phyloP scores from a whole-genome alignment of 371 early-diverging fungal species.

The Rhizopus delemar region DNA sequence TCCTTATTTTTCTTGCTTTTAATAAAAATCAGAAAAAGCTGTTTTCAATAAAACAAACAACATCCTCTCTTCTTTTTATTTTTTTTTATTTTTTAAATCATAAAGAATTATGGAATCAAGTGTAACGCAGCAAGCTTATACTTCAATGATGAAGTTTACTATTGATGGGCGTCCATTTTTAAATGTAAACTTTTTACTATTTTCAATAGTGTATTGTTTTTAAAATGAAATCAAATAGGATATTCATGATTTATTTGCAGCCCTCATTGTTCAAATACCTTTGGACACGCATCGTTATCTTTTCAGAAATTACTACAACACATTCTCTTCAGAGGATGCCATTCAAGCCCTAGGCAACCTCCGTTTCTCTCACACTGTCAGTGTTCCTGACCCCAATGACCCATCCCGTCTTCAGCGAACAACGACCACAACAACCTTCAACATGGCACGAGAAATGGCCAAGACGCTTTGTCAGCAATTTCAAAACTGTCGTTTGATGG shows the following conservation, averaged over 20 bases:
- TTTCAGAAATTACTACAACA: conserved; percentile 59
- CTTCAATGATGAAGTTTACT: conserved; percentile 53
- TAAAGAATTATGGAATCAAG: conserved; percentile 30
- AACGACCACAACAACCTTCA: conserved; percentile 66
- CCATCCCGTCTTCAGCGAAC: conserved; percentile 51
- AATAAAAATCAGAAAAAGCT: background rate
- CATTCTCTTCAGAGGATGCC: conserved; percentile 64
- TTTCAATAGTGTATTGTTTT: background rate
- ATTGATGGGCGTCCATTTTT: conserved; percentile 51
- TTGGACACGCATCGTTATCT: conserved; percentile 57
- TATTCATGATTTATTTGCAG: conserved; percentile 65
- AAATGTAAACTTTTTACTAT: conserved; percentile 28
- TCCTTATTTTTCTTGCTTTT: background rate
- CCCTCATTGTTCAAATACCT: conserved; percentile 61
- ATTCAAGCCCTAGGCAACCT: conserved; percentile 55
- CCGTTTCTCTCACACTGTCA: conserved; percentile 56
- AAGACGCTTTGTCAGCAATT: conserved; percentile 65
- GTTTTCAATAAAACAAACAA: background rate
- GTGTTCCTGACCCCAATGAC: conserved; percentile 61
- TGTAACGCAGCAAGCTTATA: conserved; percentile 48
- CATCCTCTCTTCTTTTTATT: background rate
- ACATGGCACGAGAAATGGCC: conserved; percentile 67
- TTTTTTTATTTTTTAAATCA: background rate
- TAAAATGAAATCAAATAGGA: conserved; percentile 37
- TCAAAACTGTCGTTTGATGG: conserved; percentile 58